Evolutionary conservation across 495 filamentous ascomycete species (phyloP), one percentile per base, ranked within the genome.

Genomic region (Xylaria venustula): DNA sequence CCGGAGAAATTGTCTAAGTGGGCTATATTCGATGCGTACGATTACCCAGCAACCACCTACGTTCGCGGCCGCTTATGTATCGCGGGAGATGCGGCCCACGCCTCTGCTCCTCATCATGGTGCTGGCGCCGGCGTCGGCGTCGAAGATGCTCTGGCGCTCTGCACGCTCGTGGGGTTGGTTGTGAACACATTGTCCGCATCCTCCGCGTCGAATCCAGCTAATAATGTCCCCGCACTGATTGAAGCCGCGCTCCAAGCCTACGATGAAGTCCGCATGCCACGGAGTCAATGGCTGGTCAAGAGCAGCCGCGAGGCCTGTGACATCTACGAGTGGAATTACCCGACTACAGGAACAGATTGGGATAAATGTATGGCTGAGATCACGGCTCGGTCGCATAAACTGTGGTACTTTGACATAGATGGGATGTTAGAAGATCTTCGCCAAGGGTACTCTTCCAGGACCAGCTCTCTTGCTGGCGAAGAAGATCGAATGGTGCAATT

Each of bases 41-140:
- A 77, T 25, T 34, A 76, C 48, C 75, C 75, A 2, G 60, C 68
- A 0, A 66, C 73, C 2, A 68, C 65, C 11, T 81, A 74, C 59
- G 47, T 34, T 12, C 23, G 36, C 9, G 71, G 70, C 9, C 44
- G 66, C 0, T 46, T 75, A 3, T 73, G 69, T 46, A 34, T 81
- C 3, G 71, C 61, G 2, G 78, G 78, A 0, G 78, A 81, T 52
- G 73, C 78, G 7, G 78, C 78, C 0, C 78, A 81, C 46, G 78
- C 74, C 9, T 58, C 62, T 7, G 58, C 45, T 4, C 78, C 78
- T 32, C 64, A 71, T 42, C 72, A 73, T 12, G 78, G 78, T 6
- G 66, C 61, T 1, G 78, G 77, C 0, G 78, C 75, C 0, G 63
- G 75, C 34, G 66, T 63, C n/a, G 73, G 73, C 2, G 55, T 75